Evolutionary conservation across 2,329 filamentous ascomycete genomes (phyloP).

Genomic region (Endocalyx cinctus): DNA sequence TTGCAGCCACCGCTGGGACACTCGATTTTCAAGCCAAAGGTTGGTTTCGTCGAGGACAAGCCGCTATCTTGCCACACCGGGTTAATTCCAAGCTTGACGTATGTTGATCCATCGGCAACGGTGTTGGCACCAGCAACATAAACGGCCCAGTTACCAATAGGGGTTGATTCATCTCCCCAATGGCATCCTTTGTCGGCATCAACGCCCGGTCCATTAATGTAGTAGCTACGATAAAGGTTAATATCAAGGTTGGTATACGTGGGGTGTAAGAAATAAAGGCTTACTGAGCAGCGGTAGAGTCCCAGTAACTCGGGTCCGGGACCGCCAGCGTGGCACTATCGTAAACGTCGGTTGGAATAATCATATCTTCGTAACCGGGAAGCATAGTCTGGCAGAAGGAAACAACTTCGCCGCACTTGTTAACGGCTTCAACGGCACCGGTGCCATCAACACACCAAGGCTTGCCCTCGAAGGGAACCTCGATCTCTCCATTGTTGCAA

Average conservation of each 20-base stretch:
- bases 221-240: constrained; percentile 58
- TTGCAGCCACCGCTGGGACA: constrained; percentile 64
- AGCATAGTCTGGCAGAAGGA: constrained; percentile 77
- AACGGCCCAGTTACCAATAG: constrained; percentile 71
- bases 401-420: constrained; percentile 58
- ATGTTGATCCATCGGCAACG: constrained; percentile 59
- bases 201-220: constrained; percentile 71
- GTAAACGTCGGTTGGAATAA: constrained; percentile 69
- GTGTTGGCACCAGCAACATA: constrained; percentile 75
- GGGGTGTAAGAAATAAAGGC: too few species aligned
- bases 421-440: constrained; percentile 60
- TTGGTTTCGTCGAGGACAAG: constrained; percentile 54
- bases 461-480: constrained; percentile 64
- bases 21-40: constrained; percentile 65
- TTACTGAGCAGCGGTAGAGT: constrained; percentile 68
- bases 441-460: constrained; percentile 68
- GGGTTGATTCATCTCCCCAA: constrained; percentile 61
- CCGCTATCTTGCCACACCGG: constrained; percentile 61
- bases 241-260: too few species aligned
- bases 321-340: constrained; percentile 60
- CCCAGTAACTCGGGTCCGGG: constrained; percentile 67
- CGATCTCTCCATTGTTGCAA: constrained; percentile 63
- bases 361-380: constrained; percentile 76
- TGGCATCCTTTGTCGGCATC: constrained; percentile 57
- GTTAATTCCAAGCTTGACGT: constrained; percentile 73